A percentile compares a stretch with the other conserved stretches of the same genome.
Conservation (phyloP, 768 basidiomycete genomes). For the Hortiboletus campestris region DNA sequence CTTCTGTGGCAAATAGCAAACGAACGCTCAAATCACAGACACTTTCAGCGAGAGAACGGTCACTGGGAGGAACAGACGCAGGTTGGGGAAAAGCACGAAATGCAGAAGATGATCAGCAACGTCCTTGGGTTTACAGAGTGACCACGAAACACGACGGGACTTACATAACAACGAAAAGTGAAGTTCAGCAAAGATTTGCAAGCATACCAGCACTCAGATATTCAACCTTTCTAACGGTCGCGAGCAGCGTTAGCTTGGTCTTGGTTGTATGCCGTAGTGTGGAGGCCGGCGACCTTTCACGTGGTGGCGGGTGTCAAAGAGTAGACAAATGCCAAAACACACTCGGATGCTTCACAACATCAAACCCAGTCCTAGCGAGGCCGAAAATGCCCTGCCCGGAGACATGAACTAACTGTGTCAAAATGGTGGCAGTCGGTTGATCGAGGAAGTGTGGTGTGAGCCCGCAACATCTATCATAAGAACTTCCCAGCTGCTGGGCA, state of each 20-base stretch:
- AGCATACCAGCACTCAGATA: constrained; percentile 33
- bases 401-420: constrained; percentile 21
- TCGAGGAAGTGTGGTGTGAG: constrained; percentile 21
- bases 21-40: constrained; percentile 34
- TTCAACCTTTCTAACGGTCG: constrained; percentile 24
- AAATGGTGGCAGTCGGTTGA: constrained; percentile 23
- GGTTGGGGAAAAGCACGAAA: constrained; percentile 19
- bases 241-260: constrained; percentile 16
- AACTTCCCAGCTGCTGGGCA: constrained; percentile 24
- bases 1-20: constrained; percentile 29
- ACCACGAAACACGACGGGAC: constrained; percentile 28
- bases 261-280: constrained; percentile 23
- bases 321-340: constrained; percentile 26
- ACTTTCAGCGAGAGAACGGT: constrained; percentile 14
- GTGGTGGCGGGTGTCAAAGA: constrained; percentile 32
- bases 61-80: constrained; percentile 20
- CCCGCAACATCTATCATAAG: constrained; percentile 26
- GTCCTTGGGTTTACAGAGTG: constrained; percentile 16
- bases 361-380: constrained; percentile 22
- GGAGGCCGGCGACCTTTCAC: constrained; percentile 24
- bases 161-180: constrained; percentile 35
- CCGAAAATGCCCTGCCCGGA: constrained; percentile 11
- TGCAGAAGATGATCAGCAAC: constrained; percentile 22
- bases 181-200: constrained; percentile 25
- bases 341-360: constrained; percentile 28